Base-by-base conservation (phyloP, 2,329 filamentous ascomycete genomes). In the Xylaria hypoxylon region DNA sequence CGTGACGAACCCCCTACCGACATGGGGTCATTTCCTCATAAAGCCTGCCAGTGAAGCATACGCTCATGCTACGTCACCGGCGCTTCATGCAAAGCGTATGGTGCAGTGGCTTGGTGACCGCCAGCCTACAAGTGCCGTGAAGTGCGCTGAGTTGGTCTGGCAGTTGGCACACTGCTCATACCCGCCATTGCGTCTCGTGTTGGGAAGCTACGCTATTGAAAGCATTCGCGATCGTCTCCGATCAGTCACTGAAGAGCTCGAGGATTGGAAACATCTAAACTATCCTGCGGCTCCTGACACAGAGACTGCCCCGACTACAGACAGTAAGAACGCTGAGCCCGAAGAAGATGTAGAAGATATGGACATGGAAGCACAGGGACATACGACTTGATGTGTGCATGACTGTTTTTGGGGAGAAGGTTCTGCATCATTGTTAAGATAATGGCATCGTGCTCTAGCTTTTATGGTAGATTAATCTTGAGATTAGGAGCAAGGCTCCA, bases 151-250 rank as follows among this genome's bases (percentile, higher is more conserved):
- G 82, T 82, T 98, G 63, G 90, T 97, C 6, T 98, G 96, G 96
- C 90, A 97, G 82, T 81, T 98, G 48, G 96, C 91, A 0, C 96
- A 98, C 82, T 98, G 95, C 80, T 91, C 89, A n/a, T 97, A 94
- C 77, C 96, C 96, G 56, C 96, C 96, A 0, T 78, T 98, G 70
- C 83, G 96, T 38, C 80, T 99, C 65, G 82, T 97, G n/a, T 80
- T 98, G 26, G 96, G 96, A 0, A 96, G 90, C 70, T 98, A 97
- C 80, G 95, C 96, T 1, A 95, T 98, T 42, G 95, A 99, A 79
- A 97, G 94, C 78, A 96, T 98, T 57, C 85, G 96, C 17, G 96
- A 99, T 80, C 86, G 95, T 22, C 80, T 98, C 75, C 87, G 93
- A 71, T 95, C 92, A 68, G 93, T 98, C 45, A 97, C 94, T 13